phyloP scores from a whole-genome alignment of 148 eudicot genomes.

The Suaeda aralocaspica region DNA sequence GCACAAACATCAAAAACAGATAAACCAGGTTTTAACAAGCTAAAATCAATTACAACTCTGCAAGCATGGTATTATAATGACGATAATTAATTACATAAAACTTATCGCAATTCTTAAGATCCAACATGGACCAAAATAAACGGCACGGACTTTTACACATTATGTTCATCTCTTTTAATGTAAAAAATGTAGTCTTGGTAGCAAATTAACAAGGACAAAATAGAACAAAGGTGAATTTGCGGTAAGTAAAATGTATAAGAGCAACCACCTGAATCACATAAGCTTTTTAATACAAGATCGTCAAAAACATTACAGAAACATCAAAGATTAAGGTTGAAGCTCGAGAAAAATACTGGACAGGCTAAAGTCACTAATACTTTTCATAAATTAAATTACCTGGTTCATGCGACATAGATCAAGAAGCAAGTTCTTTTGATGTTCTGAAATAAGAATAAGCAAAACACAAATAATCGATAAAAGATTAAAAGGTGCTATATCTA shows the following conservation, averaged over 20 bases:
- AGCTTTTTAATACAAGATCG: too few species aligned
- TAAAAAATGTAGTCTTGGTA: neutral
- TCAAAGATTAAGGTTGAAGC: too few species aligned
- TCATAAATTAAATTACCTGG: constrained; percentile 50
- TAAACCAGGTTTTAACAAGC: neutral
- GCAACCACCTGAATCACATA: too few species aligned
- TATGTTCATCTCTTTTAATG: too few species aligned
- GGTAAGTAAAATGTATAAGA: neutral
- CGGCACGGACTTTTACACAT: neutral
- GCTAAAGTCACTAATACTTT: too few species aligned
- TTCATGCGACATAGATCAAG: constrained; percentile 83
- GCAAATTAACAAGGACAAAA: neutral
- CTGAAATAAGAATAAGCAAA: constrained; percentile 32
- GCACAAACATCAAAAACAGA: neutral
- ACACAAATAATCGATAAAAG: constrained; percentile 10
- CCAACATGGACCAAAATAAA: neutral
- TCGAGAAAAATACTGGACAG: too few species aligned
- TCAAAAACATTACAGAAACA: too few species aligned
- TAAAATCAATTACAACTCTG: neutral
- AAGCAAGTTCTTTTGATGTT: constrained; percentile 81
- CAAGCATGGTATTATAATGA: neutral
- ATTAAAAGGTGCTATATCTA: neutral
- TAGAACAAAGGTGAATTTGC: neutral
- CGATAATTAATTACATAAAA: neutral
- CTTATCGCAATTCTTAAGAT: neutral